A percentile compares a stretch with the other conserved stretches of the same genome.
phyloP scores from a whole-genome alignment of 768 basidiomycete genomes.

The Termitomyces sp. region DNA sequence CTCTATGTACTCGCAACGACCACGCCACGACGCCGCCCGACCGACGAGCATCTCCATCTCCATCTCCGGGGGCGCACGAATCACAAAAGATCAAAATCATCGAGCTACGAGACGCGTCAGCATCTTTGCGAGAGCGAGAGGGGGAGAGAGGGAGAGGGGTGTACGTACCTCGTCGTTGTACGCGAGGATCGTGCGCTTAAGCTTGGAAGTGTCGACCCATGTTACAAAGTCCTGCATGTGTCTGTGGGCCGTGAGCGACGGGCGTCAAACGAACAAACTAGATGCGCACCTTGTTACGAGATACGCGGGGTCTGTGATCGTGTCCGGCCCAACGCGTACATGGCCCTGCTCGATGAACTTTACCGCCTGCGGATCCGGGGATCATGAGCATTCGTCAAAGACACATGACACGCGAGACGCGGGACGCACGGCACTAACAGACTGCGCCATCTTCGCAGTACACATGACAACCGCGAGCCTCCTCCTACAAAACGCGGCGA shows the following conservation, averaged over 20 bases:
- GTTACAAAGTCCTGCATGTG: slow-evolving; percentile 99
- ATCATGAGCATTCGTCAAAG: no score
- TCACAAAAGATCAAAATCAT: no score
- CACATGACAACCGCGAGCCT: slow-evolving; percentile 91
- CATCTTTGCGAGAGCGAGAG: no score
- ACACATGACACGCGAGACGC: no score
- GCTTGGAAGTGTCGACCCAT: slow-evolving; percentile 97
- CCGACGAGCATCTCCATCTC: no score
- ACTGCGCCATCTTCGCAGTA: slow-evolving; percentile 91
- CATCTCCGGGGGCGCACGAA: slow-evolving; percentile 23
- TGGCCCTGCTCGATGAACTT: slow-evolving; percentile 99
- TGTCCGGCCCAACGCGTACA: slow-evolving; percentile 93
- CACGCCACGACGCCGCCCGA: no score
- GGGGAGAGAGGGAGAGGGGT: no score
- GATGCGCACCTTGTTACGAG: slow-evolving; percentile 74
- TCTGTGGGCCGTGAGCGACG: slow-evolving; percentile 53
- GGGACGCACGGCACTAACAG: slow-evolving; percentile 78
- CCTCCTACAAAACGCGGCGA: slow-evolving; percentile 89
- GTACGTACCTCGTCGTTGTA: slow-evolving; percentile 81
- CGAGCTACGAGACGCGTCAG: no score
- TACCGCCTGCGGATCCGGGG: slow-evolving; percentile 57
- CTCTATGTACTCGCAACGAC: no score
- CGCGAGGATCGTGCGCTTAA: slow-evolving; percentile 90
- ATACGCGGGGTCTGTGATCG: slow-evolving; percentile 93
- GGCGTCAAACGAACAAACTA: slow-evolving; percentile 31